These are phyloP conservation scores for Chrysanthemum lavandulifolium DNA, from an alignment of 129 eudicot genomes.

Conservation along the genomic window DNA sequence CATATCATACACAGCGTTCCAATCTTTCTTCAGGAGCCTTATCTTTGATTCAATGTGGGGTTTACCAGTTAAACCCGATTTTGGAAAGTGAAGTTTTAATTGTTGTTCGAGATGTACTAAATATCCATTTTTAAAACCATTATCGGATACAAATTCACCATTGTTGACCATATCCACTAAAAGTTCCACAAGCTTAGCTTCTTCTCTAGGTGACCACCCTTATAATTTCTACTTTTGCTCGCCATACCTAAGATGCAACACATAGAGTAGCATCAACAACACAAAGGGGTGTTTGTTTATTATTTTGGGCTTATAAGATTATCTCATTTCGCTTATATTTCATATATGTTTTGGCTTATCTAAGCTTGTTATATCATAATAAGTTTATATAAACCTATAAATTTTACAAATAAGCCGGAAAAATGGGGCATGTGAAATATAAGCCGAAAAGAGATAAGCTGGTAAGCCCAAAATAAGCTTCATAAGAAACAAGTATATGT, in stretches of 20 bases:
- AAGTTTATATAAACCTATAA: too few relatives aligned
- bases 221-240: background rate
- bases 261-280: too few relatives aligned
- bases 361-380: too few relatives aligned
- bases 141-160: background rate
- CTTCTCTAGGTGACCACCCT: background rate
- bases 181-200: background rate
- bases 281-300: too few relatives aligned
- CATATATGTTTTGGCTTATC: too few relatives aligned
- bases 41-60: background rate
- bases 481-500: too few relatives aligned
- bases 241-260: background rate
- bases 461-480: too few relatives aligned
- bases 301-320: too few relatives aligned
- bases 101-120: background rate
- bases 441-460: too few relatives aligned
- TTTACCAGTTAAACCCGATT: background rate
- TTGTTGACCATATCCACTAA: background rate
- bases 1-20: background rate
- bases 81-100: background rate
- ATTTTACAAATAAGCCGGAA: too few relatives aligned
- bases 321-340: too few relatives aligned
- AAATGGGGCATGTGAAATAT: too few relatives aligned
- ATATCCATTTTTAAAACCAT: background rate
- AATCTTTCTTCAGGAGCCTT: background rate